Percentiles rank a stretch among this genome's conserved stretches.
Evolutionary conservation across 140 eudicot species (phyloP).

Genomic region (Flaveria floridana): DNA sequence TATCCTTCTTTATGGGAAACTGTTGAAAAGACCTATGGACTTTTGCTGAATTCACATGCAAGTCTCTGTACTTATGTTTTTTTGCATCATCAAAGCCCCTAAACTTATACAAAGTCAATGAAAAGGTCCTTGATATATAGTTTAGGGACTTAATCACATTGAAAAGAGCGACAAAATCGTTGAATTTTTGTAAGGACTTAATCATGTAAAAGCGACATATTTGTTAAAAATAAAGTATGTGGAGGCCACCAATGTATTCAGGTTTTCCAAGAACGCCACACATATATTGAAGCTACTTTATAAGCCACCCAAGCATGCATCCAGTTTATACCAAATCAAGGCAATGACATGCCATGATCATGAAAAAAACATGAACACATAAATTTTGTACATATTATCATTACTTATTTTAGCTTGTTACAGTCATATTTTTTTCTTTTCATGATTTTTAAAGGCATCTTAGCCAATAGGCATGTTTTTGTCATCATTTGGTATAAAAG

Average conservation of each 20-base stretch:
- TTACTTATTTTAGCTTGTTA: not conserved
- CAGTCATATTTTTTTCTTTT: not conserved
- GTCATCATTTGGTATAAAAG: not conserved
- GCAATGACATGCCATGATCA: not conserved
- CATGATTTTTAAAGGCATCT: slow-evolving; percentile 2
- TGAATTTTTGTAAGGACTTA: not conserved
- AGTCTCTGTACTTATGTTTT: not conserved
- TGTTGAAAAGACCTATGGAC: not conserved
- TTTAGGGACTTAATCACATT: not conserved
- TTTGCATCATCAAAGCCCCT: slow-evolving; percentile 5
- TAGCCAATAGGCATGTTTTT: not conserved
- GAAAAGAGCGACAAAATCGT: not conserved
- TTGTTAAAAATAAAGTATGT: slow-evolving; percentile 1
- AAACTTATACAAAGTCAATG: not conserved
- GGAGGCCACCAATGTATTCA: not conserved
- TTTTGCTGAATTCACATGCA: slow-evolving; percentile 1
- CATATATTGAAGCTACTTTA: not conserved
- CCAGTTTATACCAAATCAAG: not conserved
- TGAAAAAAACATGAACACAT: not conserved
- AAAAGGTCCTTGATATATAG: slow-evolving; percentile 5
- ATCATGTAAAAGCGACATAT: slow-evolving; percentile 9
- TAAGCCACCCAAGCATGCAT: not conserved
- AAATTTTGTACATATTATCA: not conserved
- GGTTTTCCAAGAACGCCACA: not conserved
- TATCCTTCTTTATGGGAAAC: not conserved